phyloP scores from a whole-genome alignment of 768 basidiomycete species.

The Panellus pusillus region DNA sequence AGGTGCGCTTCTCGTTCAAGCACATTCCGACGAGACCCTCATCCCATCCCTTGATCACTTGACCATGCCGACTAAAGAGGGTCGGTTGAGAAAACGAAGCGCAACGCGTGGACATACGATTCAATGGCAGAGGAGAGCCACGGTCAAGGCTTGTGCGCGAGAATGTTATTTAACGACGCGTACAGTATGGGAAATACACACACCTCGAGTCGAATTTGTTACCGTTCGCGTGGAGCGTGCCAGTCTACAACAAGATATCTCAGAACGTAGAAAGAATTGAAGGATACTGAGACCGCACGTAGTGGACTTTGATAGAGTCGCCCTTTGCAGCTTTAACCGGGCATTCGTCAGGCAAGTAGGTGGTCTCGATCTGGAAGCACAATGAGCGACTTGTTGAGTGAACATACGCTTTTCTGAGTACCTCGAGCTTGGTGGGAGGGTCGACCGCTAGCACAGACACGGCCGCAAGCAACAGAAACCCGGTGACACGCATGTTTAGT shows the following conservation, averaged over 20 bases:
- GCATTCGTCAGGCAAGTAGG: constrained; percentile 59
- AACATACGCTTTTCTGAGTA: no score
- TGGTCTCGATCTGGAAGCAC: constrained; percentile 56
- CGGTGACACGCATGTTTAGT: constrained; percentile 51
- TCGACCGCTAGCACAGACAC: constrained; percentile 44
- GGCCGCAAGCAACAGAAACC: constrained; percentile 45
- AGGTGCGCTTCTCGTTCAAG: constrained; percentile 79
- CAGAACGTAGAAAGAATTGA: not conserved
- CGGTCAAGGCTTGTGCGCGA: constrained; percentile 61
- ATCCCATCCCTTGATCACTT: constrained; percentile 88
- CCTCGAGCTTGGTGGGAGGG: constrained; percentile 44
- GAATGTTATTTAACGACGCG: not conserved
- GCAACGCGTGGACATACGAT: constrained; percentile 48
- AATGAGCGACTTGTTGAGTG: no score
- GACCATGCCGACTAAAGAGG: constrained; percentile 63
- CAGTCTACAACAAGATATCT: constrained; percentile 52
- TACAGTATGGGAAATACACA: constrained; percentile 16
- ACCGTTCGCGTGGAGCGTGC: constrained; percentile 73
- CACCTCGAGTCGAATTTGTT: constrained; percentile 90
- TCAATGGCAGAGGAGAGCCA: constrained; percentile 71
- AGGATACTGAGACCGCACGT: constrained; percentile 43
- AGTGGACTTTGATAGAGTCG: constrained; percentile 73
- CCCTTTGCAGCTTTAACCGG: constrained; percentile 54
- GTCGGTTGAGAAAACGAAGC: not conserved
- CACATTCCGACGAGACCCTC: constrained; percentile 85